Evolutionary conservation across 768 basidiomycete species (phyloP).

Genomic region (Mycena olivaceomarginata): DNA sequence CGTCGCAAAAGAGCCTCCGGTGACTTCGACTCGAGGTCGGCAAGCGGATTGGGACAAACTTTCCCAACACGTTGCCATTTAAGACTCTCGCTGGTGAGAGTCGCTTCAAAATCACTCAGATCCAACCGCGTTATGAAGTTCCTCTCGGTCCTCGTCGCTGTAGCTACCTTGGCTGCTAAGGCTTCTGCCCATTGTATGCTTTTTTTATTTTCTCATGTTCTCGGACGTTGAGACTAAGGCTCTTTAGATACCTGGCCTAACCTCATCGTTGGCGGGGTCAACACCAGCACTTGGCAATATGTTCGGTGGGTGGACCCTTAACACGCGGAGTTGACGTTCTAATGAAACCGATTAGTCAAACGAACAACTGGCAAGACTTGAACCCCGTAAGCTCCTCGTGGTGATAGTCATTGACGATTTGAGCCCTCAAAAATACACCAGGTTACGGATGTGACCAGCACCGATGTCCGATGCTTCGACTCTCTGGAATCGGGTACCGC

Average conservation of each 20-base stretch:
- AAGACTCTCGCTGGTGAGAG: background rate
- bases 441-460: slow-evolving; percentile 23
- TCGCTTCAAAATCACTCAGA: background rate
- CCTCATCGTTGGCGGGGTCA: slow-evolving; percentile 47
- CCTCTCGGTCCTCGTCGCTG: slow-evolving; percentile 24
- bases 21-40: background rate
- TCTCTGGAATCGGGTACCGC: slow-evolving; percentile 46
- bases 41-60: background rate
- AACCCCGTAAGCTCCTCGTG: slow-evolving; percentile 14
- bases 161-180: slow-evolving; percentile 21
- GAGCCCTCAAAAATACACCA: background rate
- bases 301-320: slow-evolving; percentile 40
- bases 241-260: slow-evolving; percentile 50
- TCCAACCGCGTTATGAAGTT: slow-evolving; percentile 28
- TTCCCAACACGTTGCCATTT: background rate
- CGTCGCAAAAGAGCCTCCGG: background rate
- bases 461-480: slow-evolving; percentile 34
- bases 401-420: background rate
- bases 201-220: background rate
- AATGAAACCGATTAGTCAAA: slow-evolving; percentile 14
- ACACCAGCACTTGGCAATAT: slow-evolving; percentile 46
- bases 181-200: slow-evolving; percentile 36
- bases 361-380: slow-evolving; percentile 40
- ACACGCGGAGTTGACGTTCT: background rate
- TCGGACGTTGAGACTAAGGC: background rate